Conservation (phyloP, 768 basidiomycete genomes). For the Mycena galericulata region DNA sequence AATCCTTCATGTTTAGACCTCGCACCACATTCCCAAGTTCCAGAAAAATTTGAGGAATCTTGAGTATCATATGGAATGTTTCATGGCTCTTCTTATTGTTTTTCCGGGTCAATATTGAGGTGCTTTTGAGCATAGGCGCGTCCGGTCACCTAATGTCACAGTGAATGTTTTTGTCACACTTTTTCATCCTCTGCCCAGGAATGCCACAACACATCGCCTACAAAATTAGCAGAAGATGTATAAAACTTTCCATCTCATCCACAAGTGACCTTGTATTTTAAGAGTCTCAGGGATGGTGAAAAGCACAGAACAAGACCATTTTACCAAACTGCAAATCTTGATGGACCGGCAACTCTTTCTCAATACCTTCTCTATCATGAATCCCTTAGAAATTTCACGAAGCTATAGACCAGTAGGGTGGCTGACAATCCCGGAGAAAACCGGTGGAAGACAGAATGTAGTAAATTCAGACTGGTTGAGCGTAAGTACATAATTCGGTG, state of each 20-base stretch:
- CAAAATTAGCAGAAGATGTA: not conserved
- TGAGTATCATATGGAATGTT: not conserved
- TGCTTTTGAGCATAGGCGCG: not conserved
- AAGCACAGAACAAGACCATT: not conserved
- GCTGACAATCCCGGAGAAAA: not conserved
- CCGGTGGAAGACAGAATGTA: not conserved
- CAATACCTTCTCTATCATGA: not conserved
- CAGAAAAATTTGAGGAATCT: not conserved
- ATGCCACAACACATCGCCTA: too few relatives aligned
- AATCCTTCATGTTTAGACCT: not conserved
- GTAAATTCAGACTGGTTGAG: too few relatives aligned
- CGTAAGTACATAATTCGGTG: too few relatives aligned
- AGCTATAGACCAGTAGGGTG: not conserved
- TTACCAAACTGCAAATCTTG: not conserved
- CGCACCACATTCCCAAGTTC: not conserved
- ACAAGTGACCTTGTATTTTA: not conserved
- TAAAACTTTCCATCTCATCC: not conserved
- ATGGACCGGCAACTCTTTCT: not conserved
- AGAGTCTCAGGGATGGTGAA: not conserved
- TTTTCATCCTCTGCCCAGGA: too few relatives aligned
- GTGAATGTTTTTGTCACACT: too few relatives aligned
- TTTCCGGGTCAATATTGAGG: not conserved
- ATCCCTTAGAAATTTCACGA: not conserved
- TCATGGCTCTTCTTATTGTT: not conserved
- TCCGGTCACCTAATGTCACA: not conserved